phyloP scores from a whole-genome alignment of 148 eudicot species.

The Selenicereus undatus region DNA sequence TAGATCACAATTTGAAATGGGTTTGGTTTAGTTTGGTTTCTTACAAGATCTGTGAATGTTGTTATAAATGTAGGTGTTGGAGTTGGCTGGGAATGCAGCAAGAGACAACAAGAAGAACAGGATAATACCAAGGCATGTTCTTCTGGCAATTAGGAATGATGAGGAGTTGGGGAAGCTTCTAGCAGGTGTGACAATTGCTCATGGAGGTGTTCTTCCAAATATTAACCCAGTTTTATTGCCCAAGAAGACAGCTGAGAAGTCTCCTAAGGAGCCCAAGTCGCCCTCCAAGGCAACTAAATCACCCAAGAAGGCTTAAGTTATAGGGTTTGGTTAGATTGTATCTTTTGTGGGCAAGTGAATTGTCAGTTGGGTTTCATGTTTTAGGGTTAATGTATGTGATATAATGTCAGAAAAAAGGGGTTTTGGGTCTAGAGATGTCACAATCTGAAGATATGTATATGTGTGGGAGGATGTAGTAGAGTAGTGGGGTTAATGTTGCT shows the following conservation, averaged over 20 bases:
- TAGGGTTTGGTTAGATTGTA: not conserved
- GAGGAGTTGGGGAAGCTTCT: conserved; percentile 61
- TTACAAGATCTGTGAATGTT: not conserved
- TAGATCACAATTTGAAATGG: no score
- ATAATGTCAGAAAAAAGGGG: not conserved
- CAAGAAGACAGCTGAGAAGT: conserved; percentile 45
- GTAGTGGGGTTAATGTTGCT: no score
- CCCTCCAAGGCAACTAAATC: conserved; percentile 52
- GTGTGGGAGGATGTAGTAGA: no score
- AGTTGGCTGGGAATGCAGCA: conserved; percentile 72
- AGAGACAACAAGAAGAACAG: conserved; percentile 69
- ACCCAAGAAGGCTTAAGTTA: conserved; percentile 15
- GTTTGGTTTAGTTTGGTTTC: not conserved
- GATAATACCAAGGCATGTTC: conserved; percentile 58
- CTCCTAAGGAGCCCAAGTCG: conserved; percentile 42
- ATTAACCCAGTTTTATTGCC: conserved; percentile 61
- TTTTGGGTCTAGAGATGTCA: not conserved
- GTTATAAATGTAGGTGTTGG: conserved; percentile 40
- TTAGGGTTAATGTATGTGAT: not conserved
- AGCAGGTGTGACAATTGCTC: conserved; percentile 63
- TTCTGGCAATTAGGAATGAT: conserved; percentile 65
- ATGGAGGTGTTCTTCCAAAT: conserved; percentile 67
- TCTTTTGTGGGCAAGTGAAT: not conserved
- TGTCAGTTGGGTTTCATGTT: not conserved
- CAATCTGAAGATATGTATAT: no score